phyloP scores from a whole-genome alignment of 2,329 filamentous ascomycete species.

The Fusarium sp. region DNA sequence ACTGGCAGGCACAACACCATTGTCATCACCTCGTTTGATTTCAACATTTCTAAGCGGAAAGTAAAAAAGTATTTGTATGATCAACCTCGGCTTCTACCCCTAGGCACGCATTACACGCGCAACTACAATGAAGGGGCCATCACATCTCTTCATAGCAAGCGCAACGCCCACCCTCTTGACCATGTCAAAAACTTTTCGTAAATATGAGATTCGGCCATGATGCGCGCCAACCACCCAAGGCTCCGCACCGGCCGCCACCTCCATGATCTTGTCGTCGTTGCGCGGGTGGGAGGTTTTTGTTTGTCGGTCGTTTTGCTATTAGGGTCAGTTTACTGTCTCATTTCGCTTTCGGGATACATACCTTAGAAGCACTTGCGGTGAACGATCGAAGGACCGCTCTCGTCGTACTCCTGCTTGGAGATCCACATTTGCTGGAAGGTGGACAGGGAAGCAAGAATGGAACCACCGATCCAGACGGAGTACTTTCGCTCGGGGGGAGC shows the following conservation, averaged over 20 bases:
- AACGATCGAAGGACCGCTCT: conserved; percentile 98
- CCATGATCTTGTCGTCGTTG: conserved; percentile 56
- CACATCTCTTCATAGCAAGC: conserved; percentile 60
- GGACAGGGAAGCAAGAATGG: conserved; percentile 98
- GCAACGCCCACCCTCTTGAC: conserved; percentile 64
- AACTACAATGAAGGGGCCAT: conserved; percentile 63
- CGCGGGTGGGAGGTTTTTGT: conserved; percentile 49
- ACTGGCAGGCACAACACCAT: not conserved
- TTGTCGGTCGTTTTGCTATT: conserved; percentile 47
- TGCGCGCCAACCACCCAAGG: conserved; percentile 59
- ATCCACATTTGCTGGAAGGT: conserved; percentile 99
- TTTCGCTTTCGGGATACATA: conserved; percentile 45
- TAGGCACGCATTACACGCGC: conserved; percentile 61
- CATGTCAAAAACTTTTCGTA: conserved; percentile 69
- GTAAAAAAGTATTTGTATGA: conserved; percentile 66
- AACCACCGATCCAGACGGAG: conserved; percentile 99
- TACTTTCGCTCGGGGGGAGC: conserved; percentile 99
- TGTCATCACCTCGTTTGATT: conserved; percentile 46
- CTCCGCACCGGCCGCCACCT: conserved; percentile 58
- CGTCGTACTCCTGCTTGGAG: conserved; percentile 99
- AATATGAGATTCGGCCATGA: conserved; percentile 65
- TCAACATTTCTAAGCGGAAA: conserved; percentile 52
- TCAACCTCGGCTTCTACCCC: conserved; percentile 67
- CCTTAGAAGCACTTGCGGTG: conserved; percentile 99
- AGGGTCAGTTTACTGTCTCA: conserved; percentile 37